Evolutionary conservation across 2,329 filamentous ascomycete genomes (phyloP).

Genomic region (Cladosporium sp.): DNA sequence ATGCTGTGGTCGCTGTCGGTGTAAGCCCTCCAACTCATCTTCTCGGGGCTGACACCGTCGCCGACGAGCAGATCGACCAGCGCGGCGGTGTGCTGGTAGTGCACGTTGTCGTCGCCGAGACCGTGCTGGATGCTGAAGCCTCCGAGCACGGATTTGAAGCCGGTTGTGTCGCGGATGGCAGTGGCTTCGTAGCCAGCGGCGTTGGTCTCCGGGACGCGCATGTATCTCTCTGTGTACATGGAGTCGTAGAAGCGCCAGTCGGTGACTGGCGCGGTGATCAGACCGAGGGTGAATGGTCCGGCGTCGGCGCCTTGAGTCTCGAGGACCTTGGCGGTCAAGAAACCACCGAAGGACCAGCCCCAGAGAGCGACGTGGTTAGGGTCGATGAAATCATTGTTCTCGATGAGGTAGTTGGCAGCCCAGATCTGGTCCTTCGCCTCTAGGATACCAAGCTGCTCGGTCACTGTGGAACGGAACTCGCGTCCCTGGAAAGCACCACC

Average conservation of each 20-base stretch:
- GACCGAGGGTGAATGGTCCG: constrained; percentile 61
- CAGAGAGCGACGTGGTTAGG: constrained; percentile 63
- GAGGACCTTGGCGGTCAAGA: constrained; percentile 65
- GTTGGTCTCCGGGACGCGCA: constrained; percentile 63
- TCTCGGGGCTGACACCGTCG: constrained; percentile 58
- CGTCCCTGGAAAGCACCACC: constrained; percentile 67
- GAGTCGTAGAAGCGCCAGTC: constrained; percentile 73
- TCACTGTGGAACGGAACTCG: constrained; percentile 59
- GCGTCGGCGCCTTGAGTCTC: constrained; percentile 53
- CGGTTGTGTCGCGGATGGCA: constrained; percentile 57
- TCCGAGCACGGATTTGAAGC: constrained; percentile 64
- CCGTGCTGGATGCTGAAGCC: constrained; percentile 65
- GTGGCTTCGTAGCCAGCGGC: constrained; percentile 60
- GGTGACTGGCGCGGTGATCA: constrained; percentile 65
- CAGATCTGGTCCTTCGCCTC: constrained; percentile 68
- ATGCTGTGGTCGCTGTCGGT: constrained; percentile 67
- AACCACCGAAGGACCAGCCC: constrained; percentile 70
- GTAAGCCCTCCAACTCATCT: constrained; percentile 65
- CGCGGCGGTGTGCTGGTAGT: constrained; percentile 66
- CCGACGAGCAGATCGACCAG: constrained; percentile 63
- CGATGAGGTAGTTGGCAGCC: constrained; percentile 59
- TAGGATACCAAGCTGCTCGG: constrained; percentile 60
- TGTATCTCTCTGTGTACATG: constrained; percentile 72
- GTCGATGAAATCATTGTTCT: constrained; percentile 57
- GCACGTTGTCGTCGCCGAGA: constrained; percentile 69